Base-by-base conservation (phyloP, 2,329 filamentous ascomycete genomes). In the Ophiocordyceps unilateralis region DNA sequence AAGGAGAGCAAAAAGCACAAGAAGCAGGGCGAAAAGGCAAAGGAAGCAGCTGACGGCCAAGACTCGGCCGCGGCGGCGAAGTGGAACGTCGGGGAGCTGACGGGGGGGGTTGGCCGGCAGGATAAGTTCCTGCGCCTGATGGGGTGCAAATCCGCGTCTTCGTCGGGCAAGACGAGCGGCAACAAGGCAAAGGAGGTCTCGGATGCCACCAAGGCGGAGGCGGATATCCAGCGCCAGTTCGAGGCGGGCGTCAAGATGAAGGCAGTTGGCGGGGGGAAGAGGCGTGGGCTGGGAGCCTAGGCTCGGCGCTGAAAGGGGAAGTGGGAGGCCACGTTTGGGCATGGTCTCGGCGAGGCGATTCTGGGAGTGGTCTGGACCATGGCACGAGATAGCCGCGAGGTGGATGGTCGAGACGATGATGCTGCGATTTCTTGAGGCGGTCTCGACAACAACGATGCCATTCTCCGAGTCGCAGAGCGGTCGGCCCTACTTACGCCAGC, bases 71-170 rank as follows among this genome's bases (percentile, higher is more conserved):
- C 57, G 14, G 55, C 53, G 3, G 68, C 68, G 53, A 59, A 67
- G 47, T 76, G 72, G 72, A 71, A 74, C 46, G 69, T 74, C 22
- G 54, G 60, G 17, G 65, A 60, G 28, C 61, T 78, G 28, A 66
- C 65, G 34, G 74, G 74, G 26, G 70, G 67, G 20, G 50, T 59
- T 17, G 60, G 61, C 41, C 64, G 74, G 12, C 70, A 75, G 50
- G 59, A 61, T 46, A 78, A 78, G 57, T 76, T 76, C 47, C 56
- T 76, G 51, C 63, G 70, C 26, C 66, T 78, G 1, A 61, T 78
- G 4, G 73, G 73, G 2, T 70, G 67, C 47, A 73, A 70, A 54
- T 58, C 59, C 21, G 59, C 61, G 19, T 56, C 53, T 24, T 53
- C 48, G 7, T 45, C 51, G 2, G 11, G 24, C 23, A 46, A 49